Percentiles rank a stretch among this genome's conserved stretches.
Evolutionary conservation across 31 red algal species (phyloP).

Genomic region (Odonthalia washingtoniensis): DNA sequence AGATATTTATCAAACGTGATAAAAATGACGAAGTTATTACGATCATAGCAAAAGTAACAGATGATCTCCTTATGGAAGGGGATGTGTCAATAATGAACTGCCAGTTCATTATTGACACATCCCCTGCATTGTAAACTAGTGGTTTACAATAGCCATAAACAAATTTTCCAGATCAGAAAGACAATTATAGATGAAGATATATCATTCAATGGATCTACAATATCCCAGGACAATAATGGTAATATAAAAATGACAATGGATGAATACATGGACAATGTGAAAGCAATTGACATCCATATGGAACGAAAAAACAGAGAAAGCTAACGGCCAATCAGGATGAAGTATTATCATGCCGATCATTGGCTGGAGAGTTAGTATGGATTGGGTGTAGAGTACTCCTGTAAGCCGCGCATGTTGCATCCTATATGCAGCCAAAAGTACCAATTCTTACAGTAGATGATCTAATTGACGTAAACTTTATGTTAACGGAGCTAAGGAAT

Average conservation of each 20-base stretch:
- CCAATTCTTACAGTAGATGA: neutral
- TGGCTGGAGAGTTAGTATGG: neutral
- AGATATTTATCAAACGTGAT: neutral
- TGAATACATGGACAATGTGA: neutral
- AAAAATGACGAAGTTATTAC: too few relatives aligned
- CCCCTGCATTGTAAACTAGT: too few relatives aligned
- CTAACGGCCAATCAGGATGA: neutral
- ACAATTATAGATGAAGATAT: neutral
- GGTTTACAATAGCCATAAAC: neutral
- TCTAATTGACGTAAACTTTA: neutral
- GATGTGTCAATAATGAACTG: neutral
- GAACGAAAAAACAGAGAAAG: neutral
- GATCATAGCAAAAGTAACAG: neutral
- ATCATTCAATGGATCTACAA: neutral
- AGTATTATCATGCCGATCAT: neutral
- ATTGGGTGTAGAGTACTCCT: neutral
- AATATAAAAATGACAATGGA: neutral
- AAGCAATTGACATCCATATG: neutral
- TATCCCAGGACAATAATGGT: neutral
- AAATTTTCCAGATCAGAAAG: neutral
- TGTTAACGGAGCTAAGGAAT: neutral
- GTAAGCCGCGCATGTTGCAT: neutral
- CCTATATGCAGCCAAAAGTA: conserved; percentile 10
- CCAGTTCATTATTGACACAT: too few relatives aligned
- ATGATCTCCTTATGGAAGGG: conserved; percentile 9